Conservation (phyloP, 2,329 filamentous ascomycete species). For the Monosporascus sp. region DNA sequence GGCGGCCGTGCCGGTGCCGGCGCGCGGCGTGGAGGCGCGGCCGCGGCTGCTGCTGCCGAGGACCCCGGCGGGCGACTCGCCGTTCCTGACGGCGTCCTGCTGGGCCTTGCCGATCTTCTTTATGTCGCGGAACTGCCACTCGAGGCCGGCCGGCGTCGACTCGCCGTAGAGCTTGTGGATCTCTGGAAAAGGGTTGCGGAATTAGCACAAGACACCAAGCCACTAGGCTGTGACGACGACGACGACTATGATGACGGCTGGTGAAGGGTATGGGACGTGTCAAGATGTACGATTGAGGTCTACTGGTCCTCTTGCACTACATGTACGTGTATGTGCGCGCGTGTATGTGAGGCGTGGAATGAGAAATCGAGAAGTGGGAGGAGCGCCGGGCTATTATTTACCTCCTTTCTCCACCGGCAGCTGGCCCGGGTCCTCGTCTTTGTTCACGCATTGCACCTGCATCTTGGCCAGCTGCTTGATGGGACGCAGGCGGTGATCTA, state of each 20-base stretch:
- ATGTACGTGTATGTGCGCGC: neutral
- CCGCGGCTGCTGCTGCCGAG: neutral
- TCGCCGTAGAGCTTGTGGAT: constrained; percentile 56
- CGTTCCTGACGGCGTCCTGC: constrained; percentile 35
- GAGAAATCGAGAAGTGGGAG: neutral
- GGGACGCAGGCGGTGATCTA: constrained; percentile 34
- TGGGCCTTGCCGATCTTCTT: constrained; percentile 48
- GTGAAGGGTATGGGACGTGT: no score
- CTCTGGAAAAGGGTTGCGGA: constrained; percentile 30
- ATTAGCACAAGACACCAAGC: no score
- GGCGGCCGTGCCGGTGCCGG: constrained; percentile 16
- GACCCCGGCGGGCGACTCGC: constrained; percentile 34
- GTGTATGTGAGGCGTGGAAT: neutral
- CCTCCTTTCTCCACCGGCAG: constrained; percentile 30
- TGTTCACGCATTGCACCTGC: constrained; percentile 24
- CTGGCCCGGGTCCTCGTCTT: constrained; percentile 28
- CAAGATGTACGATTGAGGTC: neutral
- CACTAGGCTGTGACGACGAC: no score
- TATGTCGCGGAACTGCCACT: constrained; percentile 54
- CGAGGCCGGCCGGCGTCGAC: constrained; percentile 51
- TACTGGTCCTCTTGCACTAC: neutral
- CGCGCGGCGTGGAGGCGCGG: constrained; percentile 1
- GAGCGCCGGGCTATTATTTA: constrained; percentile 18
- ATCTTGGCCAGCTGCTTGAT: constrained; percentile 32
- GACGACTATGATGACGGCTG: no score